Evolutionary conservation across 1,284 basidiomycete species (phyloP).

Genomic region (Quambalaria eucalypti): DNA sequence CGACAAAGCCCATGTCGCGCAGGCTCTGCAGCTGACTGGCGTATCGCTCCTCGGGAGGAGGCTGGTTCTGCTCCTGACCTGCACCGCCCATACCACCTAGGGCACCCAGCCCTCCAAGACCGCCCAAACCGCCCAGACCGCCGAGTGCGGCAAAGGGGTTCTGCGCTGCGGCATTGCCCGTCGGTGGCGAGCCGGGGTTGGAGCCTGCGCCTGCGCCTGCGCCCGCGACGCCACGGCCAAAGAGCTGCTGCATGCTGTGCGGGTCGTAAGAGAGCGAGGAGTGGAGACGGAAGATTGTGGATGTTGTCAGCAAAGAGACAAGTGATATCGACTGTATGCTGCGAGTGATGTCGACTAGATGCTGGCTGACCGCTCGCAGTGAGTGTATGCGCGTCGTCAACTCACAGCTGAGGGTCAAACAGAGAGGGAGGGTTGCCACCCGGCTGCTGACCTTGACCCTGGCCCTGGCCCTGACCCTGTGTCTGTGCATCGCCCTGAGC

Average conservation of each 20-base stretch:
- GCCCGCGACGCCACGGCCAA: constrained; percentile 1
- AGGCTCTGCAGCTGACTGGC: constrained; percentile 22
- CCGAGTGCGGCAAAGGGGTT: constrained; percentile 9
- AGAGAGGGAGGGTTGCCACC: too few relatives aligned
- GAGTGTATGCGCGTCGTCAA: not conserved
- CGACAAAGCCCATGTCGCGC: constrained; percentile 35
- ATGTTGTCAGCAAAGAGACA: too few relatives aligned
- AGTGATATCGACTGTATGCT: too few relatives aligned
- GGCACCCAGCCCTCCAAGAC: not conserved
- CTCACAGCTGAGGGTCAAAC: constrained; percentile 9
- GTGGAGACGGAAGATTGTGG: too few relatives aligned
- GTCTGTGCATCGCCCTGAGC: too few relatives aligned
- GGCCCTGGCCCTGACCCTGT: too few relatives aligned
- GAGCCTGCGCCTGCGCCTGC: constrained; percentile 2
- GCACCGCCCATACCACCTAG: not conserved
- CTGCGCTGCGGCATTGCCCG: not conserved
- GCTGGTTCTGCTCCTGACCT: constrained; percentile 16
- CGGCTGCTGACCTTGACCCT: too few relatives aligned
- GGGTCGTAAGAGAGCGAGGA: not conserved
- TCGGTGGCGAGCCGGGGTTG: not conserved
- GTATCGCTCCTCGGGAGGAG: constrained; percentile 40
- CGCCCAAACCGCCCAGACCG: constrained; percentile 1
- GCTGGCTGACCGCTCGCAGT: too few relatives aligned
- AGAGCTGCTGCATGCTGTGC: constrained; percentile 6
- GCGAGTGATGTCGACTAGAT: too few relatives aligned